Evolutionary conservation across 1,139 yeast genomes (phyloP), one percentile per base, ranked within the genome.

Genomic region (Magnusiomyces ingens): DNA sequence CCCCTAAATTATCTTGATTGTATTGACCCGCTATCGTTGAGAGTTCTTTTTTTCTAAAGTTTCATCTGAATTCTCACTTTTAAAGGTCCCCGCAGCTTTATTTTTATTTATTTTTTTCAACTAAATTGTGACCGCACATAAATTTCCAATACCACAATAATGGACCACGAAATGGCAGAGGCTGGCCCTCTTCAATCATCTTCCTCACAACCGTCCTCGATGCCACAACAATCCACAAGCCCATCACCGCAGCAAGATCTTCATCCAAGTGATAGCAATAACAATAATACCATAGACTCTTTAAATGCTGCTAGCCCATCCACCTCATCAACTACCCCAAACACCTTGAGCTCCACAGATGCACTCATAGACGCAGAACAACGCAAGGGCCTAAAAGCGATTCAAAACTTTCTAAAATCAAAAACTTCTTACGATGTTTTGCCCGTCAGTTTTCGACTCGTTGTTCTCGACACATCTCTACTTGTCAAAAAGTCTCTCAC

Each of bases 351-450:
- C 37, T 19, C 50, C 6, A 42, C 50, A 13, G 46, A 52, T 8
- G 53, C 36, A 37, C 21, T 52, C n/a, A 49, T 55, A 10, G 45
- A 49, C 26, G 52, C 54, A 36, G 62, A 60, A 52, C 67, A 64
- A 55, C 52, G 52, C 45, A 57, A 48, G 50, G 67, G 67, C 6
- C 58, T 65, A 47, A 59, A 56, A 79, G 90, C 95, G 35, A 93
- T 93, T 58, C 75, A 97, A 55, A 74, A 81, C 47, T 93, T 94
- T 65, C 74, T 94, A 52, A 87, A 89, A 67, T 84, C 95, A 54
- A 91, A 93, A 67, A 93, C 96, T 0, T 88, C 97, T 1, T 94
- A 93, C 68, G 99, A 94, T 66, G 99, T 94, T 35, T 76, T 94
- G 51, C 99, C 99, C 1, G 99, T 94, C 48, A 85, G 95, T 49